These are phyloP conservation scores for Leccinum fallax DNA, from an alignment of 1,284 basidiomycete genomes.

Conservation along the genomic window DNA sequence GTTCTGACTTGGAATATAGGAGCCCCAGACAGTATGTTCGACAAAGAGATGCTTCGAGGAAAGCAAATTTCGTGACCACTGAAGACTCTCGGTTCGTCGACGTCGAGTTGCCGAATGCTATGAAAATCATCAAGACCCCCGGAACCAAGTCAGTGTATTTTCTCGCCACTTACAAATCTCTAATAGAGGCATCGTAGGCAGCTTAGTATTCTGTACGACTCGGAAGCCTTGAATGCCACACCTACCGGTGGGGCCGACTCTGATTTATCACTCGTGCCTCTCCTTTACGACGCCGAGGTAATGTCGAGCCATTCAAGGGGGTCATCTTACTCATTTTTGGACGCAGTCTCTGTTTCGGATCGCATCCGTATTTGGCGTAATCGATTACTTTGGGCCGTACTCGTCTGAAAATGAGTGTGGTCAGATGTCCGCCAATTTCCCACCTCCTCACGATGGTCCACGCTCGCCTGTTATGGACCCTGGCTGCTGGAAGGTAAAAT, in stretches of 20 bases:
- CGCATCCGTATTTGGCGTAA: conserved; percentile 53
- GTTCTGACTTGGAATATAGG: conserved; percentile 29
- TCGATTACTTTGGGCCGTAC: conserved; percentile 47
- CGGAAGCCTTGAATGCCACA: conserved; percentile 47
- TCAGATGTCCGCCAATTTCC: conserved; percentile 34
- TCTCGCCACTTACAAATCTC: neutral
- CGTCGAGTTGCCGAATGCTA: conserved; percentile 53
- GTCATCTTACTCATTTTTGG: conserved; percentile 7
- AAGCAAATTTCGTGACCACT: conserved; percentile 11
- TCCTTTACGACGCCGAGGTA: conserved; percentile 62
- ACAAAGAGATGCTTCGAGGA: conserved; percentile 22
- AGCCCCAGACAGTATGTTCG: conserved; percentile 47
- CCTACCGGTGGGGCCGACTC: conserved; percentile 24
- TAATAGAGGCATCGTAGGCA: conserved; percentile 41
- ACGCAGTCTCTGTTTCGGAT: conserved; percentile 48
- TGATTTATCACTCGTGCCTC: conserved; percentile 54
- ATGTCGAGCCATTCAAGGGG: conserved; percentile 14
- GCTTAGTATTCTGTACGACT: conserved; percentile 56
- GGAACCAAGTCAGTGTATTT: conserved; percentile 28
- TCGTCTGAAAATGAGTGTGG: conserved; percentile 20
- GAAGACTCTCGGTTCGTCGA: conserved; percentile 32
- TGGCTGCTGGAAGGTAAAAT: conserved; percentile 74
- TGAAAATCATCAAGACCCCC: conserved; percentile 45
- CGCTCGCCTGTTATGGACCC: conserved; percentile 58
- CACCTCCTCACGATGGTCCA: conserved; percentile 54